Base-by-base conservation (phyloP, 2,329 filamentous ascomycete genomes). In the Alternaria atra region DNA sequence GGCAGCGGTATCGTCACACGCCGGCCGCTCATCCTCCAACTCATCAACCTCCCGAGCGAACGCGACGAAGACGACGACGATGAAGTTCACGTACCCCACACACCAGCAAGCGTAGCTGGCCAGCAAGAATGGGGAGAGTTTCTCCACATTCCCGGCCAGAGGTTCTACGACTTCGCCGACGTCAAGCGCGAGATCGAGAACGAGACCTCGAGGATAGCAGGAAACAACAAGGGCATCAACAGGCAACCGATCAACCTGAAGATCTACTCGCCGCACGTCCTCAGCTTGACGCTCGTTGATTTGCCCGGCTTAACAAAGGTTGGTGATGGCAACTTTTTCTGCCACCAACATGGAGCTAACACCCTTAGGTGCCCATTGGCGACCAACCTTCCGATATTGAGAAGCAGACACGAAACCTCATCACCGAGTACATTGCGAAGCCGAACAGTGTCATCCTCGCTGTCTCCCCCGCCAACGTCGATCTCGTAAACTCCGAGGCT, bases 211-310 rank as follows among this genome's bases (percentile, higher is more conserved):
- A 89, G 95, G 73, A 97, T 99, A 83, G 92, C 91, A 60, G 95
- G 95, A 73, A 96, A 88, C 82, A 99, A 99, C 84, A 98, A 98
- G 82, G 95, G 95, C 73, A 99, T 99, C 83, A 97, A 97, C 80
- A 87, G 95, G 66, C 92, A 97, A 77, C 93, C 95, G 61, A 99
- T 99, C 80, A 98, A 99, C 81, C 87, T 99, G 69, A 98, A 98
- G 79, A 95, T 99, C 66, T 99, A 97, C 83, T 98, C 95, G 46
- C 94, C 95, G 25, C 91, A 97, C 79, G 95, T 99, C 61, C 87
- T 99, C 63, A 99, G 96, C 81, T 84, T 99, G 81, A 99, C 95
- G 2, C 84, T 99, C 72, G 95, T 99, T 63, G 95, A 99, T 85
- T 82, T 99, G 75, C 95, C 95, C 4, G 95, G 95, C 72, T 83